Evolutionary conservation across 169 alveolate species (phyloP).

Genomic region (Eimeria sp.): DNA sequence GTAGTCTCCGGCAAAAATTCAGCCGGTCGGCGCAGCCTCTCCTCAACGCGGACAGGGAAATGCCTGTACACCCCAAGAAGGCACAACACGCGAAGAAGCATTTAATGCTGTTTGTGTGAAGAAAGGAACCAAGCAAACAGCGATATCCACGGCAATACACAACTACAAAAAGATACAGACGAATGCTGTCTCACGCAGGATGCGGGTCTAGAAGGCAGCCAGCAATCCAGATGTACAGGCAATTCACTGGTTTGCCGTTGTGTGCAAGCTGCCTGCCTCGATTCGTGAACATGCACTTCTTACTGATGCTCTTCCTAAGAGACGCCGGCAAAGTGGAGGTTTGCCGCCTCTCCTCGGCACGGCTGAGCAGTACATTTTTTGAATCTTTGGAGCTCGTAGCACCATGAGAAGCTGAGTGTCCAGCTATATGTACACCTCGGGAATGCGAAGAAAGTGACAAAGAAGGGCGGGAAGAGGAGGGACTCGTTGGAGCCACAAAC

Average conservation of each 20-base stretch:
- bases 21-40: slow-evolving; percentile 47
- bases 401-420: not conserved
- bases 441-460: not conserved
- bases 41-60: slow-evolving; percentile 27
- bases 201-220: too few relatives aligned
- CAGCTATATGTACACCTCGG: too few relatives aligned
- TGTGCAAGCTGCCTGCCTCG: too few relatives aligned
- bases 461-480: not conserved
- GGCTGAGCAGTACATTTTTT: not conserved
- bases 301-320: slow-evolving; percentile 54
- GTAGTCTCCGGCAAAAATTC: slow-evolving; percentile 26
- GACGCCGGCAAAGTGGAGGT: slow-evolving; percentile 13
- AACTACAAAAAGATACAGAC: too few relatives aligned
- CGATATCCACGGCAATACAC: too few relatives aligned
- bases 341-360: not conserved
- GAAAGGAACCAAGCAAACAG: too few relatives aligned
- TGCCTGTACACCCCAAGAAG: not conserved
- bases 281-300: not conserved
- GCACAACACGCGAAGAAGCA: not conserved
- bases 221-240: too few relatives aligned
- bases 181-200: too few relatives aligned
- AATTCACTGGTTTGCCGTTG: too few relatives aligned
- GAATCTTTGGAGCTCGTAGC: not conserved
- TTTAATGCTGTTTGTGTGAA: too few relatives aligned
- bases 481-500: not conserved